phyloP scores from a whole-genome alignment of 257 asterid species.

The Solanum acaule region DNA sequence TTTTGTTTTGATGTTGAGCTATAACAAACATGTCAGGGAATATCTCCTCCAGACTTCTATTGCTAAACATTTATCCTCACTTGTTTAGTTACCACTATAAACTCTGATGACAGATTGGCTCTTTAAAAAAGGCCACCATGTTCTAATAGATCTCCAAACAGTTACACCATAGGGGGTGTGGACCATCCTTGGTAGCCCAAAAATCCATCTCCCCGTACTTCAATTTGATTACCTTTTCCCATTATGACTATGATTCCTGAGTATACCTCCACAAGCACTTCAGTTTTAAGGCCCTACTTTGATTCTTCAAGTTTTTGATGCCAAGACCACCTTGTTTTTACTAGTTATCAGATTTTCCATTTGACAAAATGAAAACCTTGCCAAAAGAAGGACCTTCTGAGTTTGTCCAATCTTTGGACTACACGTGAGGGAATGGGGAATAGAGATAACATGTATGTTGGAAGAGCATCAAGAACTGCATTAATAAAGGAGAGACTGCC shows the following conservation, averaged over 20 bases:
- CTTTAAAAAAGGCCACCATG: neutral
- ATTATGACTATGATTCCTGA: neutral
- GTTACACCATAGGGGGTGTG: neutral
- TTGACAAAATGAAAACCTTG: neutral
- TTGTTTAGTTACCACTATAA: neutral
- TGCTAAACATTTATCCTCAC: neutral
- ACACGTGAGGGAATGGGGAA: neutral
- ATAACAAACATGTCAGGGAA: neutral
- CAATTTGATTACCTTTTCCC: neutral
- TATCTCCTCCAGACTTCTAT: neutral
- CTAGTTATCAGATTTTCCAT: neutral
- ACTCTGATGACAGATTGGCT: neutral
- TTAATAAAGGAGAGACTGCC: neutral
- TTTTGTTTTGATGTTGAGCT: neutral
- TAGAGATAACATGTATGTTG: neutral
- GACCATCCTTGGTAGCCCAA: neutral
- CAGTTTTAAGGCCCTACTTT: neutral
- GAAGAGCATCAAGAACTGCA: neutral
- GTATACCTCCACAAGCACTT: neutral
- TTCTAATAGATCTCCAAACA: neutral
- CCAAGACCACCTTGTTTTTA: neutral
- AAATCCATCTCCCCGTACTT: neutral
- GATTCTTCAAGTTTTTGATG: neutral
- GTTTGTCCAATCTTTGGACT: neutral
- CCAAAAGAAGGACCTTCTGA: neutral